phyloP scores from a whole-genome alignment of 345 rosid species.

The Rhizophora mangle region DNA sequence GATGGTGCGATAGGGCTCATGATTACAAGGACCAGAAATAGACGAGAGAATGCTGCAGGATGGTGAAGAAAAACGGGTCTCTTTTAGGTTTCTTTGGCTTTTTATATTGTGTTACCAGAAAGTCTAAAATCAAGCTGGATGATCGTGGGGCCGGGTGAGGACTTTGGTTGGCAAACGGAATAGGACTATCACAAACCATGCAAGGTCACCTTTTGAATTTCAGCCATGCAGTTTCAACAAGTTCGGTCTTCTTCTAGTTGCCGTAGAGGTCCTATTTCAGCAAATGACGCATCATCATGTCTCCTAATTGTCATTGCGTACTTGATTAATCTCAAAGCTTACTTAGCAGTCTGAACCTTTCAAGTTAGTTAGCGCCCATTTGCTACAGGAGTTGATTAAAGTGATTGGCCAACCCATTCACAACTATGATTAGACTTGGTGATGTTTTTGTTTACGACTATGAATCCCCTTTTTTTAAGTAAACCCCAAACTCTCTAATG shows the following conservation, averaged over 20 bases:
- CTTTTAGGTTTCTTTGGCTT: constrained; percentile 4
- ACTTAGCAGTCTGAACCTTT: not conserved
- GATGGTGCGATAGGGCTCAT: constrained; percentile 59
- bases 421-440: no score
- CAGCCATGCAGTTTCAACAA: constrained; percentile 11
- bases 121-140: constrained; percentile 12
- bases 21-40: constrained; percentile 54
- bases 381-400: not conserved
- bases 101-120: not conserved
- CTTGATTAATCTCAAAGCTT: no score
- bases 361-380: constrained; percentile 1
- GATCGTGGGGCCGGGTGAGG: not conserved
- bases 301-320: not conserved
- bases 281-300: not conserved
- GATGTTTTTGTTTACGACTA: no score
- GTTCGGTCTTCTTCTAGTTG: not conserved
- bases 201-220: constrained; percentile 14
- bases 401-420: no score
- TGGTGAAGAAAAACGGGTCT: constrained; percentile 6
- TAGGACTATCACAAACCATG: constrained; percentile 20
- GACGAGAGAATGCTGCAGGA: constrained; percentile 37
- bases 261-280: not conserved
- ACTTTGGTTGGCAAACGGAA: constrained; percentile 21
- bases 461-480: no score
- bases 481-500: no score